Conservation (phyloP, 1,139 yeast genomes). For the Diutina rugosa region DNA sequence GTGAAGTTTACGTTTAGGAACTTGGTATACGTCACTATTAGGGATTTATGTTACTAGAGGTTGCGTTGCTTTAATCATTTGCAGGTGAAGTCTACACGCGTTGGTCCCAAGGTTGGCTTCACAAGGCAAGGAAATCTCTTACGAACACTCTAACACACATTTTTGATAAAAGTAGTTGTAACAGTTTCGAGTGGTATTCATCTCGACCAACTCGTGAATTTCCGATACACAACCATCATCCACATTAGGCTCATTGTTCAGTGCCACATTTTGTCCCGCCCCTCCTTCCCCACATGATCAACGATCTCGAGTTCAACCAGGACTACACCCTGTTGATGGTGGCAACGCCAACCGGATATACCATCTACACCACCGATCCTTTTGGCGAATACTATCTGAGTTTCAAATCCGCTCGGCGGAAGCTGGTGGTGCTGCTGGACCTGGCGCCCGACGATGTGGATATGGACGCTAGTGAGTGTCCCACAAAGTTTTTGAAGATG, state of each 20-base stretch:
- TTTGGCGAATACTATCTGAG: conserved; percentile 28
- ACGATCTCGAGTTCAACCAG: conserved; percentile 31
- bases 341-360: conserved; percentile 20
- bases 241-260: background rate
- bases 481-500: conserved; percentile 20
- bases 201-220: too few species aligned
- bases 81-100: too few species aligned
- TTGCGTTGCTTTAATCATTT: too few species aligned
- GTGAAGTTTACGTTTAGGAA: too few species aligned
- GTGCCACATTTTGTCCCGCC: background rate
- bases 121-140: too few species aligned
- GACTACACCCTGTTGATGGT: conserved; percentile 29
- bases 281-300: conserved; percentile 11
- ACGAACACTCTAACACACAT: too few species aligned
- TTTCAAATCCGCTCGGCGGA: background rate
- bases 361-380: conserved; percentile 34
- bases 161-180: too few species aligned
- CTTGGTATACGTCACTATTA: too few species aligned
- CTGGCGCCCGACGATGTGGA: background rate
- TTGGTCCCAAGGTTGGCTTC: too few species aligned
- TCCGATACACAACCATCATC: background rate
- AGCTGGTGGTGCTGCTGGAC: background rate
- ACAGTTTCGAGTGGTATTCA: too few species aligned
- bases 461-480: background rate
- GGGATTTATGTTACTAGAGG: too few species aligned